phyloP scores from a whole-genome alignment of 345 rosid genomes.

The Camelina laxa region DNA sequence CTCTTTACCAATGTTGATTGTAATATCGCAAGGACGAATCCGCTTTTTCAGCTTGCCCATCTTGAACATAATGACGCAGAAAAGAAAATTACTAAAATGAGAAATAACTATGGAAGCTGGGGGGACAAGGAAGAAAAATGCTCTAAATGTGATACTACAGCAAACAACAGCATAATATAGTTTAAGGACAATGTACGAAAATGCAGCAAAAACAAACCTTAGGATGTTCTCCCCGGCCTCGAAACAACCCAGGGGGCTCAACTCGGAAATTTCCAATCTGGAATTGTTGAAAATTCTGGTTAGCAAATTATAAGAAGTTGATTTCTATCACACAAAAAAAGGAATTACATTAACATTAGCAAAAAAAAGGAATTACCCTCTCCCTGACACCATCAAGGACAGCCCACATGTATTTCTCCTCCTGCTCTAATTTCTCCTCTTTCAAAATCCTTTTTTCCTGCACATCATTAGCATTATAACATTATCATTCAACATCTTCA shows the following conservation, averaged over 20 bases:
- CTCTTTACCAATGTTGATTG: constrained; percentile 90
- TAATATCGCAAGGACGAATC: constrained; percentile 86
- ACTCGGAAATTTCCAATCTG: constrained; percentile 99
- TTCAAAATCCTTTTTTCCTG: constrained; percentile 93
- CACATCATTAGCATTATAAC: constrained; percentile 37
- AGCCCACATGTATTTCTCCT: constrained; percentile 99
- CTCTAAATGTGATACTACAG: constrained; percentile 15
- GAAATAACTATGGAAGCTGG: background rate
- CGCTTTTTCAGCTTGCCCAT: constrained; percentile 99
- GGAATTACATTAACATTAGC: too few relatives aligned
- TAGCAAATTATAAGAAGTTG: constrained; percentile 4
- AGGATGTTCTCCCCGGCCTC: constrained; percentile 99
- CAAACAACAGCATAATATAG: constrained; percentile 16
- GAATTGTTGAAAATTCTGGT: constrained; percentile 20
- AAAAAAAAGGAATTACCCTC: constrained; percentile 57
- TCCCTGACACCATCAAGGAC: constrained; percentile 92
- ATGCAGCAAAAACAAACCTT: constrained; percentile 56
- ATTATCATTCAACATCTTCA: constrained; percentile 14
- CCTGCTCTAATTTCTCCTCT: constrained; percentile 86
- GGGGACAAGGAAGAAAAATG: constrained; percentile 8
- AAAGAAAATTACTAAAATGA: constrained; percentile 22
- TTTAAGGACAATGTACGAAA: constrained; percentile 20
- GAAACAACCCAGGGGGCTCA: constrained; percentile 97
- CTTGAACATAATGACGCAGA: constrained; percentile 47
- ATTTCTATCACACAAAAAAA: constrained; percentile 25